Base-by-base conservation (phyloP, 2,329 filamentous ascomycete species). In the Pleurostoma richardsiae region DNA sequence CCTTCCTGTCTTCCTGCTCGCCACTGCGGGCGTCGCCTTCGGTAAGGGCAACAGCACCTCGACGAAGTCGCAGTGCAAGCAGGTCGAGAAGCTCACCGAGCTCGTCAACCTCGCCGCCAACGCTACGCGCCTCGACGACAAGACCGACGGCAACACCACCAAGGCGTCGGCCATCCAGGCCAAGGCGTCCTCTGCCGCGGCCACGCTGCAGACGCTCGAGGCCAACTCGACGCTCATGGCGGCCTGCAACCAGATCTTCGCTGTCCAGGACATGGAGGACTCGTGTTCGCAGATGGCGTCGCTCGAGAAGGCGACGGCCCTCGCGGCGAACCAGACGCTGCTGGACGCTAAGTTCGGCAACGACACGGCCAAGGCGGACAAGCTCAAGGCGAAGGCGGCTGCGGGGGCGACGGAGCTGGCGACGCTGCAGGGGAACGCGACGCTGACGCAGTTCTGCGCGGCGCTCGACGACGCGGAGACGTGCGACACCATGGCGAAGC, bases 201-300 rank as follows among this genome's bases (percentile, higher is more conserved):
- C 59, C 28, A 54, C 55, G 49, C 61, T 69, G 43, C 49, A 54
- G 27, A 52, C 57, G 5, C 53, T 70, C 45, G 44, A 60, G 45
- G 48, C 55, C 49, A 71, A 72, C 56, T 43, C 60, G 7, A 70
- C 67, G 5, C 56, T 71, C 28, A 56, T 65, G 50, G 42, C 56
- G 27, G 49, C 54, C 10, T 71, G 68, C 48, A 52, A 56, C 28
- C 54, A 60, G 50, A 57, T 68, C 49, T 49, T 52, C 36, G 62
- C 66, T 41, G 56, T 58, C 31, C 50, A 59, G 38, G 49, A 58
- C 33, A 59, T 55, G 29, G 55, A 60, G 38, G 46, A 56, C 30
- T 46, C 54, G 36, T 69, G 66, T 53, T 36, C 47, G 5, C 49
- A 53, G 43, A 64, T 69, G 51, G 39, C 41, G 19, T 42, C 45